Base-by-base conservation (phyloP, 176 grass and related monocot species). In the Stipa capillata region DNA sequence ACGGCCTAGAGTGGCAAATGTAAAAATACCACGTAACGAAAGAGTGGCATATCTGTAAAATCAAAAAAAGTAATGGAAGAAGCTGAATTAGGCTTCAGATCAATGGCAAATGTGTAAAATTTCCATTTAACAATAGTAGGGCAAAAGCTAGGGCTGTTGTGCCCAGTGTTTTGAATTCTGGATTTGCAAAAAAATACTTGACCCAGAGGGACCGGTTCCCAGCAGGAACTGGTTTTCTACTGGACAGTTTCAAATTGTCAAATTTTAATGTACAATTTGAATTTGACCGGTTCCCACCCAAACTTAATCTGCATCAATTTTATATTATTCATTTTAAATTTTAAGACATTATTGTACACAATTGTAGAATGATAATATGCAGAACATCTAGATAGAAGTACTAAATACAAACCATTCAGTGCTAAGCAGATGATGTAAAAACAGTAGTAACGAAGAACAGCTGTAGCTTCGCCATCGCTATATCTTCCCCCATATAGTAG, bases 341-440 rank as follows among this genome's bases (percentile, higher is more conserved):
- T 42, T 32, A 43, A 55, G 11, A 72, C 51, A 32, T 18, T 73
- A 68, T 52, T 45, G 4, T 39, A 23, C 6, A 62, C 33, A 39
- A 83, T 61, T 47, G 69, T 69, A 82, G 4, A 77, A 78, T 41
- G 39, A 28, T 76, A 74, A 7, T 35, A 65, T 50, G 41, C 20
- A 84, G 44, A 87, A 36, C 33, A 65, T 74, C 37, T 61, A 70
- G 63, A 23, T 59, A 45, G 18, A 62, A 41, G 74, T 53, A 74
- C 21, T 29, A 56, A 55, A 42, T 56, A 89, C 84, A 54, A 78
- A 99, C 96, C 96, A 42, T 95, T 99, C 90, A 95, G 93, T 36
- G 92, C 90, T 89, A 99, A 89, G 78, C 83, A 83, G 69, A 93
- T 95, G 78, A 93, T 75, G 79, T 99, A 99, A 87, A 99, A 75